These are phyloP conservation scores for Eucalyptus lansdowneana DNA, from an alignment of 345 rosid species.

Conservation along the genomic window DNA sequence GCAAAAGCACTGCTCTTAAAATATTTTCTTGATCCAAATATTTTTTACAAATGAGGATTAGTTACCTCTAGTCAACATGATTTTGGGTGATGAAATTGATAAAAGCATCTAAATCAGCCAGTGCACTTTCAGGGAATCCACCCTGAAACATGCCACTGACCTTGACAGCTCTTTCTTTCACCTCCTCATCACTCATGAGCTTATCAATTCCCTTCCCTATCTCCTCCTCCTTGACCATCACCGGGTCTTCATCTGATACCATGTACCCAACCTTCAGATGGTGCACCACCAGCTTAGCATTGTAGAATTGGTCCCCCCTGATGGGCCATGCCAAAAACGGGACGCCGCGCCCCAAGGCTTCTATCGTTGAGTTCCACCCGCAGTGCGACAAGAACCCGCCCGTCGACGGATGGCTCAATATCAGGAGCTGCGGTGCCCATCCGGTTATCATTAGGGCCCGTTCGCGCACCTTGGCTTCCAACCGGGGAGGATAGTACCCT, in stretches of 20 bases:
- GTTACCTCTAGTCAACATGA: background rate
- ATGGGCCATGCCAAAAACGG: conserved; percentile 21
- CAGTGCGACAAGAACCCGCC: conserved; percentile 31
- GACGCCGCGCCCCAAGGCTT: conserved; percentile 15
- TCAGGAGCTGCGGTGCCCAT: conserved; percentile 31
- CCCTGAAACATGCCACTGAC: background rate
- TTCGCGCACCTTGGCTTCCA: background rate
- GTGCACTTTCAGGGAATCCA: conserved; percentile 8
- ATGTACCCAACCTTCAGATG: conserved; percentile 1
- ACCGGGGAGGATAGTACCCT: background rate
- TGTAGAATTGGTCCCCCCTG: conserved; percentile 17
- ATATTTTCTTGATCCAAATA: background rate
- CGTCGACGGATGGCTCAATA: conserved; percentile 21
- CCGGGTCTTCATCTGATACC: conserved; percentile 5
- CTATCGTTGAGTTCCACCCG: conserved; percentile 33
- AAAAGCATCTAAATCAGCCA: conserved; percentile 3
- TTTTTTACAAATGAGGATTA: background rate
- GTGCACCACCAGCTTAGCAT: conserved; percentile 14
- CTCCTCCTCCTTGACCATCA: background rate
- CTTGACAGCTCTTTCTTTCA: background rate
- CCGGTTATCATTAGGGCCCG: conserved; percentile 23
- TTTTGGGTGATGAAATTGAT: background rate
- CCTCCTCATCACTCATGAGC: conserved; percentile 20
- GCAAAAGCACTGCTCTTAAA: accelerated
- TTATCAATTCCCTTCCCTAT: conserved; percentile 16